phyloP scores from a whole-genome alignment of 2,329 filamentous ascomycete species.

The Diaporthe velutina region DNA sequence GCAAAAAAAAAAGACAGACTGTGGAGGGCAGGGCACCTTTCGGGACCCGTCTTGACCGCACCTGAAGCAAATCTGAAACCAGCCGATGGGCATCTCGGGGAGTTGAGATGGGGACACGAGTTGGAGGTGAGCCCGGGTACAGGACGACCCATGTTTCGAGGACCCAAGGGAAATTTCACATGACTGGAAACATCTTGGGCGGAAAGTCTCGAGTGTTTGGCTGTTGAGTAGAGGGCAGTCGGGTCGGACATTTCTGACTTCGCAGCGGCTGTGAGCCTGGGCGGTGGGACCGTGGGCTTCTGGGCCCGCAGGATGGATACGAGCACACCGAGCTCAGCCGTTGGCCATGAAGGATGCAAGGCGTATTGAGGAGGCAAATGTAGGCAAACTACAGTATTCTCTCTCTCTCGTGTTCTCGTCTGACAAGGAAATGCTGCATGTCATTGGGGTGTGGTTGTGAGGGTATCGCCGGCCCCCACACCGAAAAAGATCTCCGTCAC shows the following conservation, averaged over 20 bases:
- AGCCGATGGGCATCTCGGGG: conserved; percentile 35
- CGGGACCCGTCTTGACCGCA: conserved; percentile 41
- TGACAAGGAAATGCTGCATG: not conserved
- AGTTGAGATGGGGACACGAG: conserved; percentile 25
- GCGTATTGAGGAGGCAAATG: not conserved
- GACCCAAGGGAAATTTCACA: not conserved
- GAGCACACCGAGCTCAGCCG: not conserved
- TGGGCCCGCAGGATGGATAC: not conserved
- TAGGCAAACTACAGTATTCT: not conserved
- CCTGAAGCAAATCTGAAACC: conserved; percentile 60
- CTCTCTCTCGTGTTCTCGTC: not conserved
- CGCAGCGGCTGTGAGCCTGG: not conserved
- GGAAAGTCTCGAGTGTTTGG: not conserved
- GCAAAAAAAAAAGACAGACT: not conserved
- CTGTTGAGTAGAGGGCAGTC: not conserved
- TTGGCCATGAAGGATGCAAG: too few relatives aligned
- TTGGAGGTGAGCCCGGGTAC: conserved; percentile 21
- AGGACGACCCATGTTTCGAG: conserved; percentile 28
- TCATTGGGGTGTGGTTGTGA: not conserved
- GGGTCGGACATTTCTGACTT: not conserved
- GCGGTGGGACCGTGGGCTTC: not conserved
- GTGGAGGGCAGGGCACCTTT: not conserved
- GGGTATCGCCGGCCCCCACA: conserved; percentile 28
- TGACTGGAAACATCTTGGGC: not conserved
- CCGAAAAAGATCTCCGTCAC: not conserved